phyloP scores from a whole-genome alignment of 345 rosid genomes.

The Eucalyptus sp. region DNA sequence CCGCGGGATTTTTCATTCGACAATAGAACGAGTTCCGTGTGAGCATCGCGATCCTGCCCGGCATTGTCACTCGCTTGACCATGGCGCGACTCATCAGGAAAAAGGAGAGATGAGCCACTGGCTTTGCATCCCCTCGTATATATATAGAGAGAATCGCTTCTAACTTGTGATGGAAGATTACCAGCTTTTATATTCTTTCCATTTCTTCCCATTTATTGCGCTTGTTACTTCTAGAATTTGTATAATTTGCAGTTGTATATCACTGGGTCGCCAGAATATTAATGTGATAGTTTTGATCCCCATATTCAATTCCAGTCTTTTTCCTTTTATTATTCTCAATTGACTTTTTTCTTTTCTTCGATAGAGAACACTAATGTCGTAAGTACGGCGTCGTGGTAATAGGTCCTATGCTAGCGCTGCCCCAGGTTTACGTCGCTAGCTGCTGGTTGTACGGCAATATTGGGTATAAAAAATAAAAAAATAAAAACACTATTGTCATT shows the following conservation, averaged over 20 bases:
- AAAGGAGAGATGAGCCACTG: neutral
- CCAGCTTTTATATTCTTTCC: neutral
- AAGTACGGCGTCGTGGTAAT: too few relatives aligned
- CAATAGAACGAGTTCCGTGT: neutral
- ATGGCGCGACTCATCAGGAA: neutral
- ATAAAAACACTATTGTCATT: too few relatives aligned
- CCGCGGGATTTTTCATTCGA: slow-evolving; percentile 1
- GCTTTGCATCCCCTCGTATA: neutral
- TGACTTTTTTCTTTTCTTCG: neutral
- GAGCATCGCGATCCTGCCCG: neutral
- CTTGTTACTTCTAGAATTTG: neutral
- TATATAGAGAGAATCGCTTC: neutral
- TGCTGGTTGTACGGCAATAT: too few relatives aligned
- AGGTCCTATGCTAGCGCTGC: too few relatives aligned
- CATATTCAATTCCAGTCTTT: neutral
- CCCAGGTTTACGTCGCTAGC: too few relatives aligned
- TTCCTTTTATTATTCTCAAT: neutral
- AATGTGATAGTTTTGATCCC: neutral
- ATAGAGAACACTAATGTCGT: neutral
- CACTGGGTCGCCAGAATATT: neutral
- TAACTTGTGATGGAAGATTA: neutral
- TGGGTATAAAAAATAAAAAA: too few relatives aligned
- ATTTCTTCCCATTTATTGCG: neutral
- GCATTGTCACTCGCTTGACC: neutral
- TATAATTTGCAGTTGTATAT: neutral